phyloP scores from a whole-genome alignment of 192 early-diverging fungal species.

The Coemansia sp. region DNA sequence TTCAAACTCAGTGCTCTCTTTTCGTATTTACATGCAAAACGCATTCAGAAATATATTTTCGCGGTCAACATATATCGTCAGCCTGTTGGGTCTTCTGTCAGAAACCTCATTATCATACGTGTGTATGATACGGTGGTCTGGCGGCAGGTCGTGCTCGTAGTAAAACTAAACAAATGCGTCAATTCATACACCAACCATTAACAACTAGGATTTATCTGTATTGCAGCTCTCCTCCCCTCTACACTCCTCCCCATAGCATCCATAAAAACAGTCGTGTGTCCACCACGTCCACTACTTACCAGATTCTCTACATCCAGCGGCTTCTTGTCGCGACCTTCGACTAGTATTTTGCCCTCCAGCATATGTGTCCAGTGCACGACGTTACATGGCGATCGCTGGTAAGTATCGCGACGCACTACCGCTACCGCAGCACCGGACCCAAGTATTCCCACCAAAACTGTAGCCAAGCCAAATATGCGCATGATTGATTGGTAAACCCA shows the following conservation, averaged over 20 bases:
- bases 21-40: conserved; percentile 22
- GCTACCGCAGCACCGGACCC: too few relatives aligned
- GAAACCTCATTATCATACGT: conserved; percentile 25
- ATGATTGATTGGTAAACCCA: too few relatives aligned
- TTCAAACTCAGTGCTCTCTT: not conserved
- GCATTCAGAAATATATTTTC: conserved; percentile 42
- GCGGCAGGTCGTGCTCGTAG: conserved; percentile 32
- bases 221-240: too few relatives aligned
- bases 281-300: conserved; percentile 13
- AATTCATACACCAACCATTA: too few relatives aligned
- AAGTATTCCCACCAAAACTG: too few relatives aligned
- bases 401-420: conserved; percentile 33
- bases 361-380: conserved; percentile 40
- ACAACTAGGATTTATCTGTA: too few relatives aligned
- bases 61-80: conserved; percentile 43
- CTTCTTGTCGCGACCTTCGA: conserved; percentile 29
- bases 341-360: conserved; percentile 34
- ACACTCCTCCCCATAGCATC: too few relatives aligned
- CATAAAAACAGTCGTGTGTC: too few relatives aligned
- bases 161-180: too few relatives aligned
- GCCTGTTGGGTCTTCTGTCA: conserved; percentile 20
- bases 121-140: conserved; percentile 41
- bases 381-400: conserved; percentile 39
- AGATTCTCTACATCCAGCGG: conserved; percentile 30
- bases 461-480: not conserved